A percentile compares a stretch with the other conserved stretches of the same genome.
phyloP scores from a whole-genome alignment of 306 rosid genomes.

The Alnus glutinosa region DNA sequence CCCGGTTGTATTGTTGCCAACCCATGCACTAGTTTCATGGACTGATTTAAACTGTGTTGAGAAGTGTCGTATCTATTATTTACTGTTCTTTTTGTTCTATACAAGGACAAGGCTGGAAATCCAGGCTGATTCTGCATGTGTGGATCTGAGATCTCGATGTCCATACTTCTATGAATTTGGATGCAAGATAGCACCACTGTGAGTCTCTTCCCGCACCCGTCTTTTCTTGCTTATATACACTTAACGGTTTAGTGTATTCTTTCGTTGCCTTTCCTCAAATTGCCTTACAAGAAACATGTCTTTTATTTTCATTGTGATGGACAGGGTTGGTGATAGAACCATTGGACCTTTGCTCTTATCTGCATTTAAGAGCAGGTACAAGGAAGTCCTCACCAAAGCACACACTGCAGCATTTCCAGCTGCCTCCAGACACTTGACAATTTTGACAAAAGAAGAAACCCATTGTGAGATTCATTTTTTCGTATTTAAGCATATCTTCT shows the following conservation, averaged over 20 bases:
- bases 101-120: constrained; percentile 85
- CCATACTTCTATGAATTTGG: constrained; percentile 90
- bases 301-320: constrained; percentile 22
- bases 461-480: constrained; percentile 51
- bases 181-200: constrained; percentile 93
- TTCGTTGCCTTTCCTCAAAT: constrained; percentile 11
- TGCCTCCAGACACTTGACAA: constrained; percentile 63
- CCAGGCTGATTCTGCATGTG: constrained; percentile 81
- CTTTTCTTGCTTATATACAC: constrained; percentile 15
- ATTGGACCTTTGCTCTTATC: constrained; percentile 82
- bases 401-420: constrained; percentile 66
- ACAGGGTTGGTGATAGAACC: constrained; percentile 79
- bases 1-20: not conserved
- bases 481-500: constrained; percentile 17
- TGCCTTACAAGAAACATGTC: not conserved
- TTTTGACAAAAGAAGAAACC: constrained; percentile 83
- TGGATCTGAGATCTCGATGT: constrained; percentile 81
- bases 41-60: constrained; percentile 10
- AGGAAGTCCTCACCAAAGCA: constrained; percentile 90
- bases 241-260: not conserved
- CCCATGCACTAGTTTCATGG: not conserved
- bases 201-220: constrained; percentile 31
- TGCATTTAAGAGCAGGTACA: constrained; percentile 86
- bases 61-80: constrained; percentile 12
- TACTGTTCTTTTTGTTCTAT: constrained; percentile 17